Evolutionary conservation across 768 basidiomycete genomes (phyloP).

Genomic region (Imleria badia): DNA sequence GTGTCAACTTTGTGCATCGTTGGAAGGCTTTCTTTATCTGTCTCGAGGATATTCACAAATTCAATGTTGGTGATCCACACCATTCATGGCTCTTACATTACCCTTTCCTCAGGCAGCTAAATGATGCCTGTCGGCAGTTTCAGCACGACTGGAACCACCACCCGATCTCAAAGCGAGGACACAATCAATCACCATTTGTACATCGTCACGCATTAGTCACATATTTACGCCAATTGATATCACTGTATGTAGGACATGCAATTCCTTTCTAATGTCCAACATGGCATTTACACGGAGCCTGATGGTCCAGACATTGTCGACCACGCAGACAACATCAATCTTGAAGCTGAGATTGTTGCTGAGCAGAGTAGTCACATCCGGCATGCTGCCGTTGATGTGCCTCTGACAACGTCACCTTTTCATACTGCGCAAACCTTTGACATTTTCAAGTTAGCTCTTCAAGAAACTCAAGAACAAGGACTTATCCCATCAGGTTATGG

Average conservation of each 20-base stretch:
- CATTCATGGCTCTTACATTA: conserved; percentile 47
- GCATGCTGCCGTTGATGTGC: not conserved
- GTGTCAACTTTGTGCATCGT: conserved; percentile 34
- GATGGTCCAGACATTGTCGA: not conserved
- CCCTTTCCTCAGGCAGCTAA: conserved; percentile 39
- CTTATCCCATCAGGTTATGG: conserved; percentile 7
- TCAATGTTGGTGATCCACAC: conserved; percentile 28
- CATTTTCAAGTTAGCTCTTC: not conserved
- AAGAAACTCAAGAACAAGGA: not conserved
- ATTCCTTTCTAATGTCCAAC: not conserved
- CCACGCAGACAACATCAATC: not conserved
- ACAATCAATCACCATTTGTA: conserved; percentile 2
- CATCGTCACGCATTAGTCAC: no score
- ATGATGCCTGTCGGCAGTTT: conserved; percentile 37
- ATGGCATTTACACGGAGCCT: not conserved
- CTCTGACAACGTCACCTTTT: not conserved
- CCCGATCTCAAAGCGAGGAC: no score
- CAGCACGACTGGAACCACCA: no score
- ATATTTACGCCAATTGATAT: no score
- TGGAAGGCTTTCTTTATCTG: conserved; percentile 45
- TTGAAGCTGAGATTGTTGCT: not conserved
- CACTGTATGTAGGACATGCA: not conserved
- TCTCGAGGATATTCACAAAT: conserved; percentile 34
- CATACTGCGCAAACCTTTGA: not conserved
- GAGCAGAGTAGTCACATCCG: not conserved